Conservation (phyloP, 2,329 filamentous ascomycete species). For the Pseudocercospora cruenta region DNA sequence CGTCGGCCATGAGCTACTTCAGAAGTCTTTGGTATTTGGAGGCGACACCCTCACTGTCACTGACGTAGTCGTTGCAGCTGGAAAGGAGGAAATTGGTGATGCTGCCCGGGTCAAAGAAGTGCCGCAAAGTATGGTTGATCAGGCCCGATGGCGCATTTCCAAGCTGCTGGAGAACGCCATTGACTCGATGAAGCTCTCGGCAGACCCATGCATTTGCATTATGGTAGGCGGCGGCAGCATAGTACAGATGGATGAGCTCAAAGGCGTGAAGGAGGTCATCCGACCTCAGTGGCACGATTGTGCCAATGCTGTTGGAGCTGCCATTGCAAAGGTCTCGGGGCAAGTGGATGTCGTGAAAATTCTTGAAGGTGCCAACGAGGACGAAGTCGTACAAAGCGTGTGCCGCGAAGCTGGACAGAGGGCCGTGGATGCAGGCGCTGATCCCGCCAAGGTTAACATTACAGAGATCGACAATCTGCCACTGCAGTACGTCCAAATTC, state of each 20-base stretch:
- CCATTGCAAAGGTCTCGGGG: conserved; percentile 3
- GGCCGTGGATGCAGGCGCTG: conserved; percentile 2
- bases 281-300: neutral
- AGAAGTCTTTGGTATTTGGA: conserved; percentile 2
- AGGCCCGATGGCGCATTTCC: neutral
- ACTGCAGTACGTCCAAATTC: conserved; percentile 3
- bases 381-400: neutral
- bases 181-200: conserved; percentile 5
- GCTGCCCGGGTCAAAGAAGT: neutral
- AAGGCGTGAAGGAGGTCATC: conserved; percentile 3
- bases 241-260: conserved; percentile 1
- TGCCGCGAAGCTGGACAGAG: conserved; percentile 2
- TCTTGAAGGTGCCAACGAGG: conserved; percentile 6
- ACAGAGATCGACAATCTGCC: conserved; percentile 6
- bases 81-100: neutral
- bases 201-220: conserved; percentile 3
- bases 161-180: conserved; percentile 1
- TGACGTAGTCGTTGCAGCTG: neutral
- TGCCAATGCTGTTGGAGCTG: conserved; percentile 7
- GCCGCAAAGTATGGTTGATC: neutral
- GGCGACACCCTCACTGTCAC: neutral
- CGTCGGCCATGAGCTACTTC: neutral
- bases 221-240: conserved; percentile 11
- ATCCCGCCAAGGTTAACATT: neutral
- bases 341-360: conserved; percentile 2